These are phyloP conservation scores for Chimonanthus praecox DNA, from an alignment of 164 flowering plant genomes.

Conservation along the genomic window DNA sequence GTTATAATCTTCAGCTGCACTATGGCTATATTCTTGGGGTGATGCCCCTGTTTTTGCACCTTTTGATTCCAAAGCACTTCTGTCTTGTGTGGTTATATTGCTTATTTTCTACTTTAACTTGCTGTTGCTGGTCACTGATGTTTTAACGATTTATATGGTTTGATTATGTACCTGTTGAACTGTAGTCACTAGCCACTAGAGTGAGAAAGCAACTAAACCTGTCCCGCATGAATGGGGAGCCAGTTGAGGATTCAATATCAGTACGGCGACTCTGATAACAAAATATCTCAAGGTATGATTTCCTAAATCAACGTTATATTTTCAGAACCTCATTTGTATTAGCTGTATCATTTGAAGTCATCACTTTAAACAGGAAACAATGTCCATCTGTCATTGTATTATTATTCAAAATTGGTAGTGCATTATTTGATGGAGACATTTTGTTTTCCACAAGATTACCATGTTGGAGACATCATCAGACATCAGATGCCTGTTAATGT, in stretches of 20 bases:
- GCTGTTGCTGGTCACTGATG: neutral
- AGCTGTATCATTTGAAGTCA: neutral
- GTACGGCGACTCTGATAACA: conserved; percentile 56
- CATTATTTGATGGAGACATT: neutral
- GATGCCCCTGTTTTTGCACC: neutral
- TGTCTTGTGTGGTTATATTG: neutral
- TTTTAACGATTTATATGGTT: neutral
- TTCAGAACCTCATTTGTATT: neutral
- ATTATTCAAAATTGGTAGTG: too few species aligned
- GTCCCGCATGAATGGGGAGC: conserved; percentile 60
- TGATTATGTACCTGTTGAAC: neutral
- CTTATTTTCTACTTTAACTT: neutral
- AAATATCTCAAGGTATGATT: conserved; percentile 68
- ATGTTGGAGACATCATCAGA: neutral
- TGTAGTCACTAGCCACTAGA: conserved; percentile 80
- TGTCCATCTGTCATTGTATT: neutral
- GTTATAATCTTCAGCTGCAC: neutral
- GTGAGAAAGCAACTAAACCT: conserved; percentile 83
- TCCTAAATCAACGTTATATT: neutral
- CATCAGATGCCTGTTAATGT: neutral
- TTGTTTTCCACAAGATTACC: neutral
- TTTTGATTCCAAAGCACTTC: neutral
- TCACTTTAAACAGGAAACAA: neutral
- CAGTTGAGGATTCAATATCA: conserved; percentile 75
- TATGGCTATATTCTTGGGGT: neutral